Percentiles rank a stretch among this genome's conserved stretches.
phyloP scores from a whole-genome alignment of 345 rosid species.

The Dipteronia sinensis region DNA sequence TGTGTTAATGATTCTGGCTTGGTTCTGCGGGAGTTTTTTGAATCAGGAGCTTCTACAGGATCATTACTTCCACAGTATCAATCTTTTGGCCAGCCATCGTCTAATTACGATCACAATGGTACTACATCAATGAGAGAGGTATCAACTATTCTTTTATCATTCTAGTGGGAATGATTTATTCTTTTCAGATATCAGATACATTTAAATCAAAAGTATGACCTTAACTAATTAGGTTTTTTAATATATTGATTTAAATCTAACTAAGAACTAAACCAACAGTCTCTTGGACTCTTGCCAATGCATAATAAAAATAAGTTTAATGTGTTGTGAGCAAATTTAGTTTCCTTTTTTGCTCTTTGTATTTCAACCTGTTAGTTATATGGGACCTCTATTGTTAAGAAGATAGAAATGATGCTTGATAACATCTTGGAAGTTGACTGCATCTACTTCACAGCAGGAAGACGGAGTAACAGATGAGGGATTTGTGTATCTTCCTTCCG shows the following conservation, averaged over 20 bases:
- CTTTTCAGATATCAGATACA: neutral
- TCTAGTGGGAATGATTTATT: slow-evolving; percentile 9
- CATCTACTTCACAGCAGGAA: slow-evolving; percentile 41
- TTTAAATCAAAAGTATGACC: neutral
- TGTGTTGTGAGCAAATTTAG: neutral
- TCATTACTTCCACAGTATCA: slow-evolving; percentile 68
- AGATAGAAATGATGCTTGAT: neutral
- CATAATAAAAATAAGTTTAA: neutral
- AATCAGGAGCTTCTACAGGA: slow-evolving; percentile 65
- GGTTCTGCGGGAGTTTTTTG: slow-evolving; percentile 80
- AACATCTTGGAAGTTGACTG: slow-evolving; percentile 9
- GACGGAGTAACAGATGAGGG: slow-evolving; percentile 53
- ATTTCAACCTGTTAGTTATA: neutral
- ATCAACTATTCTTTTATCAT: slow-evolving; percentile 25
- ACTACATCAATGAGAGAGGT: slow-evolving; percentile 65
- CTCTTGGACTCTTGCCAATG: too few relatives aligned
- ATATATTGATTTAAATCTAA: neutral
- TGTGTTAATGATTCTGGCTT: slow-evolving; percentile 64
- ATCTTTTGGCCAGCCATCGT: slow-evolving; percentile 57
- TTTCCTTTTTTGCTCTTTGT: neutral
- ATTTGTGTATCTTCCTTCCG: slow-evolving; percentile 55
- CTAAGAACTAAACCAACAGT: neutral
- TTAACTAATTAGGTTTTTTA: neutral
- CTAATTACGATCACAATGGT: slow-evolving; percentile 58
- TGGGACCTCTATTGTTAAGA: neutral